Percentiles rank a stretch among this genome's conserved stretches.
phyloP scores from a whole-genome alignment of 1,284 basidiomycete genomes.

The Exsudoporus floridanus region DNA sequence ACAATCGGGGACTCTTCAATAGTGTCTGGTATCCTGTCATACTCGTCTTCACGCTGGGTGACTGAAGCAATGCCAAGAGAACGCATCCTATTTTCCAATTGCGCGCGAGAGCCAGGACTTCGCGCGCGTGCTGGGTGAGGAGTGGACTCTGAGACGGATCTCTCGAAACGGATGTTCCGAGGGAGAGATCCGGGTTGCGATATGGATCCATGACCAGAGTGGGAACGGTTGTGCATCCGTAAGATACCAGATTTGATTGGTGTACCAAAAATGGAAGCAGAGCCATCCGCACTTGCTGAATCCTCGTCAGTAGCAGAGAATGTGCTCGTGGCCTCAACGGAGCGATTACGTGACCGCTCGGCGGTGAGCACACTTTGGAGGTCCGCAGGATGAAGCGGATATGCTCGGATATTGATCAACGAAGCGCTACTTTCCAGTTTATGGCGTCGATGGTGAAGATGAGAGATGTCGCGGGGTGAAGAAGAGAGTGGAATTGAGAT shows the following conservation, averaged over 20 bases:
- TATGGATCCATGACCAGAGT: conserved; percentile 34
- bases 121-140: conserved; percentile 27
- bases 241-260: conserved; percentile 39
- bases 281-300: conserved; percentile 20
- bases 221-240: conserved; percentile 40
- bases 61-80: conserved; percentile 19
- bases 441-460: conserved; percentile 20
- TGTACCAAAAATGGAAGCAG: conserved; percentile 29
- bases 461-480: conserved; percentile 31
- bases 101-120: conserved; percentile 29
- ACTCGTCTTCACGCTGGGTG: conserved; percentile 26
- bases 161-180: conserved; percentile 37
- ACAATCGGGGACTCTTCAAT: conserved; percentile 36
- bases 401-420: conserved; percentile 27
- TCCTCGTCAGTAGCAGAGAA: conserved; percentile 28
- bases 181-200: conserved; percentile 27
- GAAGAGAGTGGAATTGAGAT: conserved; percentile 25
- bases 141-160: conserved; percentile 29
- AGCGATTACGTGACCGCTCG: conserved; percentile 33
- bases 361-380: conserved; percentile 34
- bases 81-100: conserved; percentile 29
- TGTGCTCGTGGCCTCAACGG: conserved; percentile 24
- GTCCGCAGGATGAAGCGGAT: conserved; percentile 36
- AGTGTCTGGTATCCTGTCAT: conserved; percentile 36
- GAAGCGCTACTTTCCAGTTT: conserved; percentile 30